Conservation (phyloP, 139 green algal species). For the Zygnema circumcarinatum region DNA sequence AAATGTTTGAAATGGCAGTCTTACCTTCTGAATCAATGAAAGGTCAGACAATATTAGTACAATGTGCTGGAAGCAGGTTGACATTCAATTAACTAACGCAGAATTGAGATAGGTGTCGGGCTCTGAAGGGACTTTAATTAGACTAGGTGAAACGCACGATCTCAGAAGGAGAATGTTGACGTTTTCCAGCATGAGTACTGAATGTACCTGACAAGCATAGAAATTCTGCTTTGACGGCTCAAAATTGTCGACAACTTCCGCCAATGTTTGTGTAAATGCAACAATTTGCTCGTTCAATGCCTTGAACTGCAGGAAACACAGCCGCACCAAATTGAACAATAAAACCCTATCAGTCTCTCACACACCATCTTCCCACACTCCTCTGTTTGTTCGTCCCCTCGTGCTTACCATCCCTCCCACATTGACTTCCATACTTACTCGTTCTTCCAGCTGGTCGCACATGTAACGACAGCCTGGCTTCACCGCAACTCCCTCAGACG, state of each 20-base stretch:
- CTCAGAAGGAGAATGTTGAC: too few species aligned
- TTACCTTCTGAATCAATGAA: too few species aligned
- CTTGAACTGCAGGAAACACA: neutral
- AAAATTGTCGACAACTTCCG: neutral
- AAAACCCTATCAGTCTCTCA: neutral
- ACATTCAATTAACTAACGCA: too few species aligned
- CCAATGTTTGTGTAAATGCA: neutral
- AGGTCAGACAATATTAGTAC: too few species aligned
- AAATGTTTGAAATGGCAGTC: too few species aligned
- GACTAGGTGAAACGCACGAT: too few species aligned
- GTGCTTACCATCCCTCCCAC: neutral
- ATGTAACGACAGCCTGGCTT: slow-evolving; percentile 46
- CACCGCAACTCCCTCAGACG: neutral
- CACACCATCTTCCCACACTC: neutral
- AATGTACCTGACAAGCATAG: slow-evolving; percentile 15
- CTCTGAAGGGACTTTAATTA: too few species aligned
- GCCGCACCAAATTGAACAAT: neutral
- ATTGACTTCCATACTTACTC: slow-evolving; percentile 7
- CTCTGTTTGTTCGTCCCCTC: neutral
- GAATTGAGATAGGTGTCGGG: too few species aligned
- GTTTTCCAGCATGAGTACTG: too few species aligned
- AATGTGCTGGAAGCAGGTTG: too few species aligned
- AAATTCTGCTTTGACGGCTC: slow-evolving; percentile 17
- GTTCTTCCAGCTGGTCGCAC: slow-evolving; percentile 41
- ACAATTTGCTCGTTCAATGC: neutral